These are phyloP conservation scores for Purshia tridentata DNA, from an alignment of 306 rosid genomes.

Conservation along the genomic window DNA sequence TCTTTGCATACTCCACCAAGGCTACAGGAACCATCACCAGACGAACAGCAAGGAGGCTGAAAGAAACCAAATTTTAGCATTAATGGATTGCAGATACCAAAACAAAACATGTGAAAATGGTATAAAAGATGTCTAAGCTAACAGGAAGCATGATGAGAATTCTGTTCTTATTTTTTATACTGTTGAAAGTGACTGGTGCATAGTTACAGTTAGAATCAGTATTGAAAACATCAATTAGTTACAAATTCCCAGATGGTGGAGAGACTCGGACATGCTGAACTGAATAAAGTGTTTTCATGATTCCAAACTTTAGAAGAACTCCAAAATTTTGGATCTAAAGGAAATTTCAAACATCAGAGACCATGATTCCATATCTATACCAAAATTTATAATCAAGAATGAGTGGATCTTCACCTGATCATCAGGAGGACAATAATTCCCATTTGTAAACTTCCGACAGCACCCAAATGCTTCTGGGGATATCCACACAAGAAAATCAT, in stretches of 20 bases:
- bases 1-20: constrained; percentile 76
- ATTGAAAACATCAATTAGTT: not conserved
- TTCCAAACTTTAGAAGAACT: not conserved
- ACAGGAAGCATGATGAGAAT: not conserved
- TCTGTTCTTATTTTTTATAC: not conserved
- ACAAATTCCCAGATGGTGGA: not conserved
- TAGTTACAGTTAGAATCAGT: not conserved
- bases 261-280: not conserved
- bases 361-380: not conserved
- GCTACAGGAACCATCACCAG: constrained; percentile 60
- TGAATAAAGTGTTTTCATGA: not conserved
- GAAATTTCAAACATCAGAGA: constrained; percentile 5
- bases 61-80: constrained; percentile 29
- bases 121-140: not conserved
- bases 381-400: not conserved
- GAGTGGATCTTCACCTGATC: constrained; percentile 64
- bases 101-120: not conserved
- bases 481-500: constrained; percentile 97
- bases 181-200: not conserved
- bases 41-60: constrained; percentile 93
- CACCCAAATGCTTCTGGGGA: constrained; percentile 99
- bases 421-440: constrained; percentile 87
- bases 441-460: constrained; percentile 93
- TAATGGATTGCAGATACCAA: constrained; percentile 17
- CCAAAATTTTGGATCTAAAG: not conserved